Conservation (phyloP, 306 rosid species). For the Vigna radiata region DNA sequence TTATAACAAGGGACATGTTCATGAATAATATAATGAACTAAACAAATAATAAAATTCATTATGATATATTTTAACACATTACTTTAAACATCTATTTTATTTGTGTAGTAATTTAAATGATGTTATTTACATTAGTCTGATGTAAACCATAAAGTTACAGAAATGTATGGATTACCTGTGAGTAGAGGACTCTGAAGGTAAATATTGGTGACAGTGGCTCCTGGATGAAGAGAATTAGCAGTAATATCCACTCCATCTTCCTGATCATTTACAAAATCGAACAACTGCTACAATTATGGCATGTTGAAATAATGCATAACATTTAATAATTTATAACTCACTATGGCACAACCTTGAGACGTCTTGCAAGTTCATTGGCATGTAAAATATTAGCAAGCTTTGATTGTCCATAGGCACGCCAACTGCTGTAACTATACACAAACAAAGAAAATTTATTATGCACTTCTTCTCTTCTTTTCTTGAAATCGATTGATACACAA, state of each 20-base stretch:
- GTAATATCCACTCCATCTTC: constrained; percentile 66
- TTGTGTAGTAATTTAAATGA: constrained; percentile 4
- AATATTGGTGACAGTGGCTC: constrained; percentile 63
- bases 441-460: too few relatives aligned
- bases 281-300: too few relatives aligned
- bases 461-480: too few relatives aligned
- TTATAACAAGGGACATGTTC: too few relatives aligned
- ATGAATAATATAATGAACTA: too few relatives aligned
- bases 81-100: not conserved
- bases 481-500: too few relatives aligned
- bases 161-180: not conserved
- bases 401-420: constrained; percentile 73
- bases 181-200: not conserved
- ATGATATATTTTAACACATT: too few relatives aligned
- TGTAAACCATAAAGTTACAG: not conserved
- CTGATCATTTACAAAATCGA: constrained; percentile 42
- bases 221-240: constrained; percentile 93
- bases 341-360: constrained; percentile 49
- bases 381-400: constrained; percentile 60
- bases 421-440: constrained; percentile 53
- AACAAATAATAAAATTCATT: too few relatives aligned
- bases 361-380: constrained; percentile 61
- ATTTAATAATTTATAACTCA: too few relatives aligned
- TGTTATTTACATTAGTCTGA: not conserved
- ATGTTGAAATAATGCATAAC: too few relatives aligned